phyloP scores from a whole-genome alignment of 495 filamentous ascomycete species.

The Tuber melanosporum region DNA sequence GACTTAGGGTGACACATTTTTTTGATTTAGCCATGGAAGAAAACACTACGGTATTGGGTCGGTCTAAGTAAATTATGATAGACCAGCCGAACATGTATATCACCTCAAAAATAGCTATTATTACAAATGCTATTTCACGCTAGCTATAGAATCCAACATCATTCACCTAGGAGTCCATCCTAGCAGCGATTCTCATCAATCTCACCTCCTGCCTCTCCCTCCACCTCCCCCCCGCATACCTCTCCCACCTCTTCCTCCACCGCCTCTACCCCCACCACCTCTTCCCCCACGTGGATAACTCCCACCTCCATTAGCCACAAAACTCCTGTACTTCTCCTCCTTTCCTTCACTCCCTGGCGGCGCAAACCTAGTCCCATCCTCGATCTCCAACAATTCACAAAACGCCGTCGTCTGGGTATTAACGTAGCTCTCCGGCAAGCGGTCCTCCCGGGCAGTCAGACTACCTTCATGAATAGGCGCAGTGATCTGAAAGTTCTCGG shows the following conservation, averaged over 20 bases:
- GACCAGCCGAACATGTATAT: background rate
- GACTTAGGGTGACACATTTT: no score
- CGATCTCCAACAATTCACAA: constrained; percentile 68
- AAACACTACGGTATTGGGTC: no score
- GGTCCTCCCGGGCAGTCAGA: constrained; percentile 38
- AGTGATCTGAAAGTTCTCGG: constrained; percentile 66
- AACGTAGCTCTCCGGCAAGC: constrained; percentile 65
- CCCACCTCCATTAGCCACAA: constrained; percentile 34
- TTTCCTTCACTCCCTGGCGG: constrained; percentile 35
- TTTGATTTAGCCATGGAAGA: no score
- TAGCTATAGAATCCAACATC: background rate
- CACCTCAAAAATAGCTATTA: background rate
- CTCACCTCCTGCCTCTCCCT: constrained; percentile 27
- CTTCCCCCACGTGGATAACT: constrained; percentile 41
- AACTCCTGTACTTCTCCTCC: constrained; percentile 35
- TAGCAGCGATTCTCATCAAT: constrained; percentile 35
- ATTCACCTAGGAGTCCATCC: background rate
- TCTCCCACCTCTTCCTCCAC: constrained; percentile 43
- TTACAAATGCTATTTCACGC: background rate
- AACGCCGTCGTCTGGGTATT: constrained; percentile 75
- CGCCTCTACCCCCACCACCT: constrained; percentile 43
- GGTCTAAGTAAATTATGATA: background rate
- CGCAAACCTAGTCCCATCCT: constrained; percentile 59
- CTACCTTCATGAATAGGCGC: constrained; percentile 61
- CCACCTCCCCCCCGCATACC: constrained; percentile 42